Evolutionary conservation across 495 filamentous ascomycete genomes (phyloP), one percentile per base, ranked within the genome.

Genomic region (Articulospora tetracladia): DNA sequence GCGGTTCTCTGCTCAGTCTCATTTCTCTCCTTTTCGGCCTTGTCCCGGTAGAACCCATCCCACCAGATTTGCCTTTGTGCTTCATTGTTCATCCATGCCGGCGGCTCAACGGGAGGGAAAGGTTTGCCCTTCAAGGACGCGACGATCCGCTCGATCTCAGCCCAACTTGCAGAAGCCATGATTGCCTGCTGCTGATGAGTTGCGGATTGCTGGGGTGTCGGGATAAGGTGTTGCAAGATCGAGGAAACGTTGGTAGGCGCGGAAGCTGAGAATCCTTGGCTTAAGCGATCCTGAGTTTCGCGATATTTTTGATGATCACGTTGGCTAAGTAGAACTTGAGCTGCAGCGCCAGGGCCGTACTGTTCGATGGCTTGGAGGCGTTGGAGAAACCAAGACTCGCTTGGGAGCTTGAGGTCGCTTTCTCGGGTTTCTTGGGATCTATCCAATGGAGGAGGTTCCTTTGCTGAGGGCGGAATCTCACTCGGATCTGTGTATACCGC

Each of bases 391-490:
- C 66, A 68, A 26, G 63, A 58, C 34, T 61, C 57, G 12, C 53
- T 44, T 11, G 66, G 47, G 22, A 39, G 8, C 26, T 53, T 60
- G 7, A 66, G 53, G n/a, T 56, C 32, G 23, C 24, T 20, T 41
- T 63, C 57, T 39, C 44, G 58, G 23, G 50, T 28, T 23, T 52
- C 25, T 48, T 28, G 28, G 22, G 23, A 26, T 7, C 59, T 47
- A 11, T 66, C 52, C 55, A 65, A 68, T 47, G 68, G 64, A 7
- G 78, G 70, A 2, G 92, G 91, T 54, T 95, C 93, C 57, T 86
- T 83, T 1, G 93, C 88, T 0, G 86, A 84, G 1, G 84, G 75
- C 3, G 93, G 93, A 60, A 95, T 87, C 65, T 96, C 92, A 7
- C 81, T 80, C 32, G 74, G 71, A 54, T 85, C 84, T 1, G 87